Base-by-base conservation (phyloP, 345 rosid species). In the Psidium friedrichsthalianum region DNA sequence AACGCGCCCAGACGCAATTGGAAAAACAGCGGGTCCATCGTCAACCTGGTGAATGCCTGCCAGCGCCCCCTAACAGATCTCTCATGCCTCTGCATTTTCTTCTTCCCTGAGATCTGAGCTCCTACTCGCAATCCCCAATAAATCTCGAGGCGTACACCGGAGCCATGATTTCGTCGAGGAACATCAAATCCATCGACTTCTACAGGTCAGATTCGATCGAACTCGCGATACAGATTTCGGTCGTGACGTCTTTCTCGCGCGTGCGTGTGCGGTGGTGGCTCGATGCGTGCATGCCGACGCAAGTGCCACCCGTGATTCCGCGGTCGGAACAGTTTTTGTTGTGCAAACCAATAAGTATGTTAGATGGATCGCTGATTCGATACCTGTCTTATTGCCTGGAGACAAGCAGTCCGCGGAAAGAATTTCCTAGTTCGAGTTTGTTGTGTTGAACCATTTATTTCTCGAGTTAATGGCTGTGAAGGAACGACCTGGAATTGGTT, bases 141-240 rank as follows among this genome's bases (percentile, higher is more conserved):
- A 15, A 29, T 29, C 42, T 32, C 22, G 74, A 61, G 42, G 21
- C 40, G 29, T 64, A 51, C 55, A 88, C 74, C 56, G 82, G 83
- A 86, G 89, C 88, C 90, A 94, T 94, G 97, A 83, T 94, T 58
- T 91, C 96, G 51, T 83, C 93, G 24, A 87, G 90, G 90, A 93
- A 90, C 91, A 85, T 93, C 94, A 94, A 93, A 83, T 91, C 97
- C 85, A 93, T 94, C 74, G 97, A 94, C 87, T 94, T 94, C 89
- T 93, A 93, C 85, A 92, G 96, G 96, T 94, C 84, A 85, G 89
- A 88, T 87, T 87, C 47, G 80, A 20, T 69, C 80, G 25, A 4
- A 5, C 80, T 69, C 47, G 80, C 47, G 47, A 69, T 32, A 25
- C 80, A 40, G 80, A 69, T 69, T 18, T 40, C 80, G 47, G 42